These are phyloP conservation scores for Diaporthe capsici DNA, from an alignment of 2,329 filamentous ascomycete species.

Conservation along the genomic window DNA sequence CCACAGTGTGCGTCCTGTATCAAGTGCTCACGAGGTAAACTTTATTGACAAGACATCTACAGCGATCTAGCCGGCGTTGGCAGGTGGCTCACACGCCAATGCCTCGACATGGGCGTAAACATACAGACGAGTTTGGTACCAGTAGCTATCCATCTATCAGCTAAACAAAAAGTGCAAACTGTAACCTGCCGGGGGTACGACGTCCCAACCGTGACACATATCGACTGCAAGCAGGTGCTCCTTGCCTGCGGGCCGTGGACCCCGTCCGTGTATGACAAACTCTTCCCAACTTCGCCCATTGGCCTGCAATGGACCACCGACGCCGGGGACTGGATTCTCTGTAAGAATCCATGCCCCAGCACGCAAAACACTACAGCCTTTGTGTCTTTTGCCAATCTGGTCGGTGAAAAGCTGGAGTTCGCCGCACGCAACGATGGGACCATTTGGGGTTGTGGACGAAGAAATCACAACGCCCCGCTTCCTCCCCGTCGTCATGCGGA, in stretches of 20 bases:
- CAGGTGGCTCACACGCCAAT: neutral
- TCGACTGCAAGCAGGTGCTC: constrained; percentile 4
- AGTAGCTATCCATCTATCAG: neutral
- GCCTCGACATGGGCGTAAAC: neutral
- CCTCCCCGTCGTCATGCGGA: neutral
- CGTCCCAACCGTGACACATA: neutral
- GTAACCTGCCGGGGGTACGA: neutral
- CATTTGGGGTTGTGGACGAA: constrained; percentile 10
- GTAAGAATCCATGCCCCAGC: neutral
- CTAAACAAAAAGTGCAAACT: neutral
- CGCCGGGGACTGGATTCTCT: constrained; percentile 18
- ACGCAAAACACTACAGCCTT: neutral
- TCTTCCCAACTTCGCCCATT: neutral
- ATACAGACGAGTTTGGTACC: neutral
- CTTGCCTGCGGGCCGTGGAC: neutral
- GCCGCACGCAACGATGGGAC: neutral
- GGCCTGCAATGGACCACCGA: neutral
- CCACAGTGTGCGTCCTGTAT: neutral
- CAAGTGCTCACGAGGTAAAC: too few relatives aligned
- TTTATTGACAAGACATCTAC: too few relatives aligned
- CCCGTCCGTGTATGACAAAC: neutral
- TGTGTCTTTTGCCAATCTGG: too few relatives aligned
- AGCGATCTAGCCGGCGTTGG: neutral
- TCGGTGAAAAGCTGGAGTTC: neutral
- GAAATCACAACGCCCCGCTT: neutral